Evolutionary conservation across 2,329 filamentous ascomycete species (phyloP).

Genomic region (Aulographum hederae): DNA sequence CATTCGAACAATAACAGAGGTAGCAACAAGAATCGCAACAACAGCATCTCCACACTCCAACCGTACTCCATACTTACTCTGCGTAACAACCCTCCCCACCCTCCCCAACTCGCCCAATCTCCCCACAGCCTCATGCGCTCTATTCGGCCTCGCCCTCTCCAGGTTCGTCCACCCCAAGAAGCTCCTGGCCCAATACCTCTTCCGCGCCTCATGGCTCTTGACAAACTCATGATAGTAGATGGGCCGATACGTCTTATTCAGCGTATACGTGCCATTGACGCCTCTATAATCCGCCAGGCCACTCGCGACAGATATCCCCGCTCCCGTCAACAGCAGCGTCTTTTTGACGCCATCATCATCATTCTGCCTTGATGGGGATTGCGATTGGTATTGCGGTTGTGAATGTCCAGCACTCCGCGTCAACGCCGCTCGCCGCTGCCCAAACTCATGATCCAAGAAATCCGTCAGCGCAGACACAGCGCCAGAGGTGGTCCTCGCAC

Average conservation of each 20-base stretch:
- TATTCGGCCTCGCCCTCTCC: conserved; percentile 61
- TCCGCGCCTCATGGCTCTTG: conserved; percentile 61
- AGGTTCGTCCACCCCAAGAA: conserved; percentile 85
- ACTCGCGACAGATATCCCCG: conserved; percentile 83
- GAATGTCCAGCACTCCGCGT: conserved; percentile 18
- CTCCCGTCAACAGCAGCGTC: conserved; percentile 56
- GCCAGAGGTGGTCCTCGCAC: conserved; percentile 49
- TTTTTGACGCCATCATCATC: conserved; percentile 29
- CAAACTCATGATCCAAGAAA: conserved; percentile 51
- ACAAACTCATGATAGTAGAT: conserved; percentile 90
- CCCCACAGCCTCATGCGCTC: conserved; percentile 58
- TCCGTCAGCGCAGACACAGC: conserved; percentile 59
- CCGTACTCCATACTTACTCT: conserved; percentile 35
- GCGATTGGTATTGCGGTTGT: conserved; percentile 8
- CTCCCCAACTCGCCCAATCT: conserved; percentile 55
- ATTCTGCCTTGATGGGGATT: conserved; percentile 7
- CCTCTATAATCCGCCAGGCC: conserved; percentile 89
- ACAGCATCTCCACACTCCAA: background rate
- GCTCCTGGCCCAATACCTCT: conserved; percentile 89
- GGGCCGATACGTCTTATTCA: conserved; percentile 78
- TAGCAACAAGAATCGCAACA: background rate
- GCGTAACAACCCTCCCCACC: conserved; percentile 65
- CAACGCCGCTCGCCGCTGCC: conserved; percentile 4
- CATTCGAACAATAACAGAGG: too few relatives aligned
- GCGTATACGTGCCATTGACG: conserved; percentile 72